Evolutionary conservation across 202 grass and related monocot species (phyloP).

Genomic region (Panicum virgatum): DNA sequence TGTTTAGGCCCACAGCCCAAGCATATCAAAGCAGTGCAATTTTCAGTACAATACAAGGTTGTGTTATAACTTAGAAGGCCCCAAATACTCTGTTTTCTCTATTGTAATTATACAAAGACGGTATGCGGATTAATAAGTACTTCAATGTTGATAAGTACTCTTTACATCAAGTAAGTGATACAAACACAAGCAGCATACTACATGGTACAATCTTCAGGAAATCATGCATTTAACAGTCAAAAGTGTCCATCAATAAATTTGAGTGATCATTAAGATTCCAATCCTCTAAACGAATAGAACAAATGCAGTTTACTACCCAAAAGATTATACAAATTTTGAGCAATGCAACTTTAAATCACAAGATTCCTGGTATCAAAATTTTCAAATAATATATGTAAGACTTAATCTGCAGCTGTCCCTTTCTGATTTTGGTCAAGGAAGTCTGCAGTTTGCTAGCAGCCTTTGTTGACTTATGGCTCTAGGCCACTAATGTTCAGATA

Average conservation of each 20-base stretch:
- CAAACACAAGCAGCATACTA: not conserved
- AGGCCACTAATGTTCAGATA: too few species aligned
- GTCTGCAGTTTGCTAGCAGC: too few species aligned
- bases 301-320: constrained; percentile 14
- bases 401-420: too few species aligned
- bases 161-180: not conserved
- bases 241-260: not conserved
- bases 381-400: not conserved
- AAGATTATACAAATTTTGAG: not conserved
- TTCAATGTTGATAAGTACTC: not conserved
- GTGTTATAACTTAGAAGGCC: constrained; percentile 12
- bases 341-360: not conserved
- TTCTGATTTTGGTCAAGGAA: too few species aligned
- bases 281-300: not conserved
- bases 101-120: not conserved
- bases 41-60: constrained; percentile 1
- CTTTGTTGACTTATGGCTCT: too few species aligned
- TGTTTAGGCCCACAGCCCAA: constrained; percentile 14
- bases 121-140: not conserved
- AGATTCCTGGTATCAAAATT: not conserved
- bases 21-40: constrained; percentile 6
- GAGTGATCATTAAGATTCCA: not conserved
- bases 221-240: not conserved
- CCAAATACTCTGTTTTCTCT: not conserved
- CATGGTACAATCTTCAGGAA: not conserved